Conservation (phyloP, 2,329 filamentous ascomycete species). For the Monosporascus sp. region DNA sequence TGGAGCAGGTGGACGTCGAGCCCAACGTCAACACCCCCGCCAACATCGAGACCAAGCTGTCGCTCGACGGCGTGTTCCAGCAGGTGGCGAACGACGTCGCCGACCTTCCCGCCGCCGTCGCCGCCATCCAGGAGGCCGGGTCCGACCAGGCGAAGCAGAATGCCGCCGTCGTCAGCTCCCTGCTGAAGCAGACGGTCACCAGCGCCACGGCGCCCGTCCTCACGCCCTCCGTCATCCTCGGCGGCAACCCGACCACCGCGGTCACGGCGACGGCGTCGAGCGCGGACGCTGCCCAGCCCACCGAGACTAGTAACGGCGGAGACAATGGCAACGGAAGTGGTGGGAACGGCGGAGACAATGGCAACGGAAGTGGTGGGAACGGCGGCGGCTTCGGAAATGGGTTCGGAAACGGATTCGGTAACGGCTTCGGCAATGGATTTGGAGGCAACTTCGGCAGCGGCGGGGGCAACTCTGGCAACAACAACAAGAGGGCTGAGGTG, state of each 20-base stretch:
- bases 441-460: no score
- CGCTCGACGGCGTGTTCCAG: constrained; percentile 35
- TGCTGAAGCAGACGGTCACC: constrained; percentile 25
- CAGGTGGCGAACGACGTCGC: constrained; percentile 47
- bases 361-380: constrained; percentile 5
- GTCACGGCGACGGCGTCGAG: constrained; percentile 4
- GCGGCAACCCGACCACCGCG: background rate
- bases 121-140: constrained; percentile 38
- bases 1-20: constrained; percentile 46
- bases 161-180: constrained; percentile 33
- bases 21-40: constrained; percentile 37
- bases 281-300: constrained; percentile 6
- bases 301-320: constrained; percentile 6
- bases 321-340: constrained; percentile 6
- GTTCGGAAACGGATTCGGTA: no score
- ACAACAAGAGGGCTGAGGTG: constrained; percentile 9
- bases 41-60: constrained; percentile 41
- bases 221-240: constrained; percentile 23
- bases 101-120: constrained; percentile 43
- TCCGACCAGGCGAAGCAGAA: constrained; percentile 22
- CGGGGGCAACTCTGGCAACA: background rate
- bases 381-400: no score
- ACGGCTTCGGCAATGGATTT: no score
- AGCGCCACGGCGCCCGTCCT: constrained; percentile 26
- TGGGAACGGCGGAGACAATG: constrained; percentile 1